A percentile compares a stretch with the other conserved stretches of the same genome.
Evolutionary conservation across 768 basidiomycete species (phyloP).

Genomic region (Pisolithus orientalis): DNA sequence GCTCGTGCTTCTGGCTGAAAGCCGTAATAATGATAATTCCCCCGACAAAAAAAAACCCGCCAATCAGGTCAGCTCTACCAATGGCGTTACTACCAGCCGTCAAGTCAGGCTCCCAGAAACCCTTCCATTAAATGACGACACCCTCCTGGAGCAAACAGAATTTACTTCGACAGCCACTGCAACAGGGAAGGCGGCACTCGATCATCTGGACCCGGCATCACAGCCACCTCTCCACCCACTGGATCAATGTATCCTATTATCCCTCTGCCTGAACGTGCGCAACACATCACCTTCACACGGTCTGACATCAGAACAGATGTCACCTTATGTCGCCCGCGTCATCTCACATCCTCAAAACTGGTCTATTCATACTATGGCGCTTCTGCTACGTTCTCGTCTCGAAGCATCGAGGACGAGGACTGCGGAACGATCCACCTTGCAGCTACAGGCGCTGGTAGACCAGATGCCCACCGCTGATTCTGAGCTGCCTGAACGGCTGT

Average conservation of each 20-base stretch:
- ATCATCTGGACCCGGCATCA: constrained; percentile 71
- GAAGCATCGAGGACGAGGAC: constrained; percentile 87
- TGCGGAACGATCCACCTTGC: constrained; percentile 86
- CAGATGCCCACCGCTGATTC: constrained; percentile 93
- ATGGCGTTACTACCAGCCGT: neutral
- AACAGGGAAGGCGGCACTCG: constrained; percentile 39
- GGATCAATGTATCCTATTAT: constrained; percentile 89
- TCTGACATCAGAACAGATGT: constrained; percentile 87
- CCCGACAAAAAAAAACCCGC: constrained; percentile 3
- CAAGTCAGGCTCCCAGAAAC: constrained; percentile 57
- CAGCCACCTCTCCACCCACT: constrained; percentile 89
- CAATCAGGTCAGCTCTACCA: constrained; percentile 5
- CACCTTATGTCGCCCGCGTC: constrained; percentile 85
- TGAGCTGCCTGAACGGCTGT: constrained; percentile 62
- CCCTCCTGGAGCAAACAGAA: constrained; percentile 87
- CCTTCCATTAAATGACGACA: constrained; percentile 88
- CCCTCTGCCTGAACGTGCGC: constrained; percentile 83
- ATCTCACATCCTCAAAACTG: constrained; percentile 89
- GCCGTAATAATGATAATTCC: constrained; percentile 40
- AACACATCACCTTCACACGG: constrained; percentile 89
- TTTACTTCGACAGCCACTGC: constrained; percentile 72
- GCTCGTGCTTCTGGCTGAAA: constrained; percentile 90
- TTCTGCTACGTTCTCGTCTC: constrained; percentile 86
- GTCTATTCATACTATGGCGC: constrained; percentile 95
- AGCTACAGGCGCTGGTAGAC: constrained; percentile 92